These are phyloP conservation scores for Allantophomopsis lycopodina DNA, from an alignment of 2,329 filamentous ascomycete species.

Conservation along the genomic window DNA sequence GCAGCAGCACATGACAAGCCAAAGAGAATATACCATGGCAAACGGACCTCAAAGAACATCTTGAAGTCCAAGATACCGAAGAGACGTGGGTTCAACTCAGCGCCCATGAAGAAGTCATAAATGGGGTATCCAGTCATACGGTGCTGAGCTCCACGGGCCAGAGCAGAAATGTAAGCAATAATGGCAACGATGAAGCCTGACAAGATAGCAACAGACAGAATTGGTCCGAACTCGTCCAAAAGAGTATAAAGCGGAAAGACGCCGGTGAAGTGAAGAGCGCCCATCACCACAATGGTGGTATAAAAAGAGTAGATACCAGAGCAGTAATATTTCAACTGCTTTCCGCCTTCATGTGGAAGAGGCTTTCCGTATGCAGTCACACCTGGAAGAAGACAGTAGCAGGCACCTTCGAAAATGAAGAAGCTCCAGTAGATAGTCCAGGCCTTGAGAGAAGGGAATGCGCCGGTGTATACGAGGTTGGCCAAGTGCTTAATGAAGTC, in stretches of 20 bases:
- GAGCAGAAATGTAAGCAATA: conserved; percentile 75
- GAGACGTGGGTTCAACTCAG: conserved; percentile 75
- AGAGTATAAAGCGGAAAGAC: conserved; percentile 83
- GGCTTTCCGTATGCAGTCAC: conserved; percentile 83
- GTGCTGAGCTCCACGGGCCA: conserved; percentile 69
- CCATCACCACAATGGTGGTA: conserved; percentile 60
- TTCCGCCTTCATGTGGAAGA: conserved; percentile 65
- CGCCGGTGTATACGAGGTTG: conserved; percentile 65
- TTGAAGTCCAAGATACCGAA: conserved; percentile 80
- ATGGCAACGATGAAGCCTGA: conserved; percentile 77
- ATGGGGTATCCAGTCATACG: conserved; percentile 77
- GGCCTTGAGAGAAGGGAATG: conserved; percentile 68
- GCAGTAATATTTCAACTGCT: conserved; percentile 90
- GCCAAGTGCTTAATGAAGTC: conserved; percentile 64
- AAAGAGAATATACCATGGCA: conserved; percentile 86
- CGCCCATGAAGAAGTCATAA: conserved; percentile 88
- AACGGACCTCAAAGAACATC: conserved; percentile 89
- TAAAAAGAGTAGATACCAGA: conserved; percentile 82
- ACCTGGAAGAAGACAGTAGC: conserved; percentile 78
- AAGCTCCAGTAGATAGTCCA: conserved; percentile 96
- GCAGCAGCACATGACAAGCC: conserved; percentile 64
- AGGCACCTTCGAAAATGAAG: conserved; percentile 68
- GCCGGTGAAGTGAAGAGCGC: conserved; percentile 67
- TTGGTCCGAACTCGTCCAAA: conserved; percentile 86
- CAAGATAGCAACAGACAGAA: conserved; percentile 86